These are phyloP conservation scores for Populus deltoides DNA, from an alignment of 345 rosid species.

Conservation along the genomic window DNA sequence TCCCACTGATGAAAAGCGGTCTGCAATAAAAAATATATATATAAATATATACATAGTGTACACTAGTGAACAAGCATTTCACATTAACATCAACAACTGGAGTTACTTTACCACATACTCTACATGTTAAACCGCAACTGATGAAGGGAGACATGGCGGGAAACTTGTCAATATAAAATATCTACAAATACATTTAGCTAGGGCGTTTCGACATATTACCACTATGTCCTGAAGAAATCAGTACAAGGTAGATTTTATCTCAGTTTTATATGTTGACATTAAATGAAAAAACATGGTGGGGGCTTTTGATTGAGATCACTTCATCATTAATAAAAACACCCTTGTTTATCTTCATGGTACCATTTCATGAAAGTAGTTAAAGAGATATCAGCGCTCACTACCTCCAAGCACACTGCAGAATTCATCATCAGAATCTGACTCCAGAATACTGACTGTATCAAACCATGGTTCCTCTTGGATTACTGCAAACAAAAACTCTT, in stretches of 20 bases:
- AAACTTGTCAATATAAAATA: too few species aligned
- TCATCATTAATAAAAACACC: too few species aligned
- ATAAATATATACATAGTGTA: not conserved
- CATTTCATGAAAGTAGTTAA: not conserved
- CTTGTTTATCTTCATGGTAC: not conserved
- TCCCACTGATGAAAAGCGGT: constrained; percentile 44
- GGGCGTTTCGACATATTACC: too few species aligned
- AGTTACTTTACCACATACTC: not conserved
- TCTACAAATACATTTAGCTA: too few species aligned
- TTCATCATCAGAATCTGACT: constrained; percentile 89
- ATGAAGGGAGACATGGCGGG: not conserved
- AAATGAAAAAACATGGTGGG: too few species aligned
- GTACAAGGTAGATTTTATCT: too few species aligned
- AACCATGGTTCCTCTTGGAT: constrained; percentile 72
- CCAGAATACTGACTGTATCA: constrained; percentile 71
- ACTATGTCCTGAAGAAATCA: too few species aligned
- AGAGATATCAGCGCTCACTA: constrained; percentile 21
- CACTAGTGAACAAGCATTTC: not conserved
- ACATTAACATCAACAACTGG: not conserved
- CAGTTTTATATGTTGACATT: too few species aligned
- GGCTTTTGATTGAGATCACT: too few species aligned
- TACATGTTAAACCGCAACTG: not conserved
- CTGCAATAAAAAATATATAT: constrained; percentile 25
- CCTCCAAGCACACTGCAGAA: constrained; percentile 73
- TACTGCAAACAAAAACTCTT: constrained; percentile 33